Percentiles rank a stretch among this genome's conserved stretches.
Conservation (phyloP, 306 rosid species). For the Prunus mongolica region DNA sequence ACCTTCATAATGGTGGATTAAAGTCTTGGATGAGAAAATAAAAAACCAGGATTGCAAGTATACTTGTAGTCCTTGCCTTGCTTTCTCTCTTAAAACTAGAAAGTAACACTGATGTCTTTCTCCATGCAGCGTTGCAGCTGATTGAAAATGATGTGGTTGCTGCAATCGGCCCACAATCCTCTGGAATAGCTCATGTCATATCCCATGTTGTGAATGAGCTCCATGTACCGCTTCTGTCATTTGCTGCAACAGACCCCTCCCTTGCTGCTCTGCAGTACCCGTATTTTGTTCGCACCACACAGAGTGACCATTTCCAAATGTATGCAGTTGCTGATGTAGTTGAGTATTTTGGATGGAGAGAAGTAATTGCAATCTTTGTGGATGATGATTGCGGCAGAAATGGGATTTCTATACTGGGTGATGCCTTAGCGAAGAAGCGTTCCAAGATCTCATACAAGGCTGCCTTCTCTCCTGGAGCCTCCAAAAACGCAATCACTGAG, state of each 20-base stretch:
- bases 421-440: constrained; percentile 66
- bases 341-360: constrained; percentile 62
- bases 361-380: constrained; percentile 73
- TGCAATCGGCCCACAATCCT: constrained; percentile 89
- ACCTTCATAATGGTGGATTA: not conserved
- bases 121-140: constrained; percentile 78
- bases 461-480: constrained; percentile 54
- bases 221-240: constrained; percentile 83
- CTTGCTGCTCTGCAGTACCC: constrained; percentile 79
- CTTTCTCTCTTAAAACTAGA: not conserved
- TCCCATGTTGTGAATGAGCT: constrained; percentile 89
- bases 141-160: constrained; percentile 70
- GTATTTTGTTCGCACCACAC: constrained; percentile 73
- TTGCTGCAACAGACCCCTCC: constrained; percentile 85
- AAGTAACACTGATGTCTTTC: constrained; percentile 19
- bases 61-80: constrained; percentile 14
- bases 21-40: not conserved
- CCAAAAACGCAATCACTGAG: constrained; percentile 30
- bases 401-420: constrained; percentile 68
- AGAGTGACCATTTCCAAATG: constrained; percentile 78
- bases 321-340: constrained; percentile 74
- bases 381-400: constrained; percentile 85
- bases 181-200: constrained; percentile 84
- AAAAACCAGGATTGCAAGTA: not conserved
- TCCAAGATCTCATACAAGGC: constrained; percentile 75